A percentile compares a stretch with the other conserved stretches of the same genome.
These are phyloP conservation scores for Fennellomyces sp. DNA, from an alignment of 371 early-diverging fungal genomes.

Conservation along the genomic window DNA sequence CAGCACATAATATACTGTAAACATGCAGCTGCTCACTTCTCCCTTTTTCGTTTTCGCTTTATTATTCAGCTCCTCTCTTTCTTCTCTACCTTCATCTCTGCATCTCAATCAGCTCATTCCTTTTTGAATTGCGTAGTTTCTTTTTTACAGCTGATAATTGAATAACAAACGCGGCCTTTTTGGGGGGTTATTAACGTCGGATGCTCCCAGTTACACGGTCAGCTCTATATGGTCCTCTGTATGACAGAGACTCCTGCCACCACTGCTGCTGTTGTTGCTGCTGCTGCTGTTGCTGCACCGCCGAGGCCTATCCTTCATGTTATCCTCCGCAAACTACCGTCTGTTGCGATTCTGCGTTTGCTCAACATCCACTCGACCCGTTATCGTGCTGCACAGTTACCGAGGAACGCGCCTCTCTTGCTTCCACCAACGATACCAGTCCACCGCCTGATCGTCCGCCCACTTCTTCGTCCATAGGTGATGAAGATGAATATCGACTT, in stretches of 20 bases:
- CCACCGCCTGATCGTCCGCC: background rate
- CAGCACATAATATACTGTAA: background rate
- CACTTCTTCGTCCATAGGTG: background rate
- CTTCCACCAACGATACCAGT: background rate
- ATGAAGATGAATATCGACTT: background rate
- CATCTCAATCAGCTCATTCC: too few relatives aligned
- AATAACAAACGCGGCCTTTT: background rate
- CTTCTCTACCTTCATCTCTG: background rate
- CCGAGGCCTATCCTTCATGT: background rate
- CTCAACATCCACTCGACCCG: background rate
- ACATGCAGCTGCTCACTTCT: background rate
- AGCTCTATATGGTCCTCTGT: background rate
- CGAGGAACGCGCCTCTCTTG: background rate
- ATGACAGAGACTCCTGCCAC: background rate
- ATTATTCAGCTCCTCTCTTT: background rate
- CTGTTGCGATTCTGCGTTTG: background rate
- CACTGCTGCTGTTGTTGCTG: constrained; percentile 7
- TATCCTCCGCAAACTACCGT: background rate
- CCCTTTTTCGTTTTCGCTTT: background rate
- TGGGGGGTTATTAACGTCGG: too few relatives aligned
- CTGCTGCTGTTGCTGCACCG: background rate
- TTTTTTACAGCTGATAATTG: background rate
- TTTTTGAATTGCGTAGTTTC: background rate
- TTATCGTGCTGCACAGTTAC: background rate
- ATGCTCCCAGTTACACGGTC: constrained; percentile 5